These are phyloP conservation scores for Acanthamoeba quina DNA, from an alignment of 208 protist species.

Conservation along the genomic window DNA sequence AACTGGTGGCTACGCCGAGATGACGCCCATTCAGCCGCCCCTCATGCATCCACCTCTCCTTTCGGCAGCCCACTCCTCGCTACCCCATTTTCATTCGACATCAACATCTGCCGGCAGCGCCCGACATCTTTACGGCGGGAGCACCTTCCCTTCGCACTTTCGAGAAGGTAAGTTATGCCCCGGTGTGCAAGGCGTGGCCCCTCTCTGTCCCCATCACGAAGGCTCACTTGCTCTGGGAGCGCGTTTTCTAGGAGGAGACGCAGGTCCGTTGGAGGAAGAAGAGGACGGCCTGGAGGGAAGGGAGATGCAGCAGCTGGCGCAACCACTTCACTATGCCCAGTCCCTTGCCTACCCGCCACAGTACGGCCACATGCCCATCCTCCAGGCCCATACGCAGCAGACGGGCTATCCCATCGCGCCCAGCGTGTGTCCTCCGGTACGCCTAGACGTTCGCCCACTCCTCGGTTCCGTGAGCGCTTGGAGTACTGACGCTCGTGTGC, in stretches of 20 bases:
- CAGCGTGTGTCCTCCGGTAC: constrained; percentile 25
- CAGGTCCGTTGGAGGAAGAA: background rate
- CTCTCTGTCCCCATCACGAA: background rate
- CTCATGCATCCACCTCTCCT: constrained; percentile 16
- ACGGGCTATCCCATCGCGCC: background rate
- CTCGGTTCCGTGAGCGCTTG: background rate
- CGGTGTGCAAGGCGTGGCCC: background rate
- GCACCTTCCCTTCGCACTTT: background rate
- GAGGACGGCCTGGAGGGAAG: constrained; percentile 23
- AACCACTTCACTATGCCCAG: background rate
- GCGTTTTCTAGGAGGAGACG: background rate
- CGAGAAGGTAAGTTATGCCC: background rate
- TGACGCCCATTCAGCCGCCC: background rate
- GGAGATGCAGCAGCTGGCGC: background rate
- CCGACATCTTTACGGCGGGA: background rate
- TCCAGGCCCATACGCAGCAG: background rate
- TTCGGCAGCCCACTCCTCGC: background rate
- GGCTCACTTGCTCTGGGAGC: background rate
- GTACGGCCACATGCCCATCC: background rate
- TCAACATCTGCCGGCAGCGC: background rate
- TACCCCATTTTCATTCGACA: constrained; percentile 22
- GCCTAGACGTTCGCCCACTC: background rate
- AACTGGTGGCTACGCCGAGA: background rate
- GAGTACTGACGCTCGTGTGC: background rate
- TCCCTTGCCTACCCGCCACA: constrained; percentile 5